These are phyloP conservation scores for Ophiostoma sp. DNA, from an alignment of 2,329 filamentous ascomycete genomes.

Conservation along the genomic window DNA sequence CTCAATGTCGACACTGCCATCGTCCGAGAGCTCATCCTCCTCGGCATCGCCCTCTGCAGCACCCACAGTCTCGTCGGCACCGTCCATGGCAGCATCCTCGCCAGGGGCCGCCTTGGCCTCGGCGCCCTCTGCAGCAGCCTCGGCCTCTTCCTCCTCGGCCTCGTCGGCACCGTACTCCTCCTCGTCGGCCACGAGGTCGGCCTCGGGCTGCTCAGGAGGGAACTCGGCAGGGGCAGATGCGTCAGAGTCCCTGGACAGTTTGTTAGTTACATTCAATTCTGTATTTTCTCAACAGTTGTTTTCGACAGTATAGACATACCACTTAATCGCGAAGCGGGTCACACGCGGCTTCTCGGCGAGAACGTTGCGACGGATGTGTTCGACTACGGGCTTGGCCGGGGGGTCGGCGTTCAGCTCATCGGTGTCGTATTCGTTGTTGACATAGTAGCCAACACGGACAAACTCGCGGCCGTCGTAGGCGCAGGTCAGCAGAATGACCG, in stretches of 20 bases:
- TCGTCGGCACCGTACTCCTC: conserved; percentile 89
- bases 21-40: conserved; percentile 38
- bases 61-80: conserved; percentile 29
- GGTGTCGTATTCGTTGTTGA: conserved; percentile 97
- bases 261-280: conserved; percentile 9
- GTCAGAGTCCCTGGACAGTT: conserved; percentile 75
- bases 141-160: conserved; percentile 51
- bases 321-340: conserved; percentile 97
- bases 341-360: conserved; percentile 96
- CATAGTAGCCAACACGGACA: conserved; percentile 96
- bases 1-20: conserved; percentile 39
- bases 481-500: conserved; percentile 92
- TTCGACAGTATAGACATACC: conserved; percentile 51
- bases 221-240: conserved; percentile 93
- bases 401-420: conserved; percentile 86
- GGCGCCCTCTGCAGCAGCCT: conserved; percentile 25
- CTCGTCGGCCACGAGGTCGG: conserved; percentile 79
- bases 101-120: conserved; percentile 19
- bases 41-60: conserved; percentile 29
- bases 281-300: background rate
- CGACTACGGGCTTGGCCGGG: conserved; percentile 84
- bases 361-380: conserved; percentile 86
- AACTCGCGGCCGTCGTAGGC: conserved; percentile 96
- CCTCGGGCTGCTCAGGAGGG: conserved; percentile 95
- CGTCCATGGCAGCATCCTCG: conserved; percentile 35